These are phyloP conservation scores for Amesomyces nigricolor DNA, from an alignment of 2,329 filamentous ascomycete genomes.

Conservation along the genomic window DNA sequence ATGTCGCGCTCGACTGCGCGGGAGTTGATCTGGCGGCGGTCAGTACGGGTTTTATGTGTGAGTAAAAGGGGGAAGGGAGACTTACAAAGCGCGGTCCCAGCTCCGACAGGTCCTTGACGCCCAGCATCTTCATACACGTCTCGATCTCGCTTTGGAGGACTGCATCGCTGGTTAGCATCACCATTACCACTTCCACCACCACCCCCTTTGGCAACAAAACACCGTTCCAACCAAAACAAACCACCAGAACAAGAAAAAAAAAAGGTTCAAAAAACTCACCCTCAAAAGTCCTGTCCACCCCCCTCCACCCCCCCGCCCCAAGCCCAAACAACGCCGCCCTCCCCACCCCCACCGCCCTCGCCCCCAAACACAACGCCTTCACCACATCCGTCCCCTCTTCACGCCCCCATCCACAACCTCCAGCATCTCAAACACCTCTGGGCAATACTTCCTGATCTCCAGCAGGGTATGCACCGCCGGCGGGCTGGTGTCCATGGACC, in stretches of 20 bases:
- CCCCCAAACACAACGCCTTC: slow-evolving; percentile 83
- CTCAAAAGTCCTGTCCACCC: slow-evolving; percentile 55
- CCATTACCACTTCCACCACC: too few species aligned
- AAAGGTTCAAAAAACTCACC: slow-evolving; percentile 47
- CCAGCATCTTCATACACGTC: slow-evolving; percentile 60
- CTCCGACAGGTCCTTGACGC: slow-evolving; percentile 67
- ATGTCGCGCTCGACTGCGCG: slow-evolving; percentile 77
- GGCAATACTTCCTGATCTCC: slow-evolving; percentile 71
- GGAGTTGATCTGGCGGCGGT: slow-evolving; percentile 62
- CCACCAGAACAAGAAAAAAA: neutral
- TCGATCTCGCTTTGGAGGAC: slow-evolving; percentile 51
- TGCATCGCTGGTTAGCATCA: slow-evolving; percentile 26
- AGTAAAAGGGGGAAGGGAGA: slow-evolving; percentile 24
- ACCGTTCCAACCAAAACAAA: neutral
- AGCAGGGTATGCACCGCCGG: slow-evolving; percentile 68
- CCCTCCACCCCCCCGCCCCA: slow-evolving; percentile 52
- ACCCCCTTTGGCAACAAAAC: too few species aligned
- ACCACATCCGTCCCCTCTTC: slow-evolving; percentile 78
- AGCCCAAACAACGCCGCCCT: slow-evolving; percentile 68
- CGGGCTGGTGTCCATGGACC: slow-evolving; percentile 76
- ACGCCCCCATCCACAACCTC: slow-evolving; percentile 86
- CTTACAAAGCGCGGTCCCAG: slow-evolving; percentile 70
- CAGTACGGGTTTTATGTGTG: neutral
- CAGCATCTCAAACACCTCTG: slow-evolving; percentile 61
- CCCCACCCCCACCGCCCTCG: slow-evolving; percentile 75